Evolutionary conservation across 1,284 basidiomycete species (phyloP), one percentile per base, ranked within the genome.

Genomic region (Papiliotrema fonsecae): DNA sequence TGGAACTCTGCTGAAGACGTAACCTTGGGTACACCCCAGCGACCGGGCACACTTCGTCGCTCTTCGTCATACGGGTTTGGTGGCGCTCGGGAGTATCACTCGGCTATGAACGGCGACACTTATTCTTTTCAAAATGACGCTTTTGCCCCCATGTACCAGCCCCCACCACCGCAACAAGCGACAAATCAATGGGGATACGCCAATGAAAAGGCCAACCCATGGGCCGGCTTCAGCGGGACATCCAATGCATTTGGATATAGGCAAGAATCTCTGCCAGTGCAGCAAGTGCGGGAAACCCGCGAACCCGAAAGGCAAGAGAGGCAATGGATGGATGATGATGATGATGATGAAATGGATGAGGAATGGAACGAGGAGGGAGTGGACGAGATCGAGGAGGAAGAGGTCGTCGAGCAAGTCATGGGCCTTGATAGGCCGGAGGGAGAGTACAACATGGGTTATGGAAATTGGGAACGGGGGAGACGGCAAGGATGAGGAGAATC

Each of bases 61-160:
- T 40, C 47, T 22, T 52, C 54, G 18, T 56, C 54, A 2, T 56
- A 52, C 38, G 54, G 49, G 7, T 53, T 53, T 25, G 38, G 42
- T 13, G 30, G 24, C n/a, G 21, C 41, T n/a, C 44, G 22, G 6
- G 34, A 37, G 14, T 42, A 45, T 16, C 38, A 34, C 25, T 19
- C 11, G 7, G 19, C 18, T 13, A 34, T 16, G 19, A 6, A 14
- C 16, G 10, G 16, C 27, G 42, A 31, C 30, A 34, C 31, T 3
- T 27, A 34, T 35, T 35, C 41, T n/a, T 57, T 57, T 36, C 47
- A 51, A 25, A 34, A 39, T 9, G 54, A 57, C 22, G 55, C 55
- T 4, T 57, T 57, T 40, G 55, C 55, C 13, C 55, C 55, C 5
- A 27, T 56, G 19, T 53, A 31, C 21, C 38, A 50, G 39, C 32